Evolutionary conservation across 2,329 filamentous ascomycete genomes (phyloP), one percentile per base, ranked within the genome.

Genomic region (Penicillium nordicum): DNA sequence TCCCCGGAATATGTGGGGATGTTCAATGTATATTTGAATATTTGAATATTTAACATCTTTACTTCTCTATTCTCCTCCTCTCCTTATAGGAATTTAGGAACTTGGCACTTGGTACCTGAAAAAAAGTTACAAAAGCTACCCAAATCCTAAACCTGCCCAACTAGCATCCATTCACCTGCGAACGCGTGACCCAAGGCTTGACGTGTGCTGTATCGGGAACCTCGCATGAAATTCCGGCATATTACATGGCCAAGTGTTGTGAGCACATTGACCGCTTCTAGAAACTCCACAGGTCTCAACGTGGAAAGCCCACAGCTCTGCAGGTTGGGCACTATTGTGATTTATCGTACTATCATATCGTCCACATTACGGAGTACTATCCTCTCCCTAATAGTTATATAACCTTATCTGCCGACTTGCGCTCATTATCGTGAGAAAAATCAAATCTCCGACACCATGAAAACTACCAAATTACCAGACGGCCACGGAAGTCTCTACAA

Each of bases 401-500:
- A 50, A 21, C 29, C 48, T 46, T 56, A 56, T 46, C 48, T 44
- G 14, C 18, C 38, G 16, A 29, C 16, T 49, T 45, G 18, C 16
- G n/a, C 32, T 21, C 29, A 44, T 18, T 45, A 51, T 29, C 48
- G 27, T 14, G 34, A 37, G 41, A 56, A 56, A 56, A 56, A 45
- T 14, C 21, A 44, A 23, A 51, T 40, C 21, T 40, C 29, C 30
- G 14, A 27, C 47, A 63, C 44, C 11, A 72, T 72, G 70, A 71
- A 58, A 60, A 52, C 64, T 40, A 59, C 59, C 18, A 68, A 65
- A 23, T 45, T 66, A 36, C 67, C 63, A 21, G 70, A 72, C 43
- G 69, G 72, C 41, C 72, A 72, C 58, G 69, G 70, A 45, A 69
- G 63, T 55, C 60, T 68, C 38, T 73, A 73, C 63, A 77, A 75